Evolutionary conservation across 75 land plant genomes (phyloP).

Genomic region (Ceratopteris richardii): DNA sequence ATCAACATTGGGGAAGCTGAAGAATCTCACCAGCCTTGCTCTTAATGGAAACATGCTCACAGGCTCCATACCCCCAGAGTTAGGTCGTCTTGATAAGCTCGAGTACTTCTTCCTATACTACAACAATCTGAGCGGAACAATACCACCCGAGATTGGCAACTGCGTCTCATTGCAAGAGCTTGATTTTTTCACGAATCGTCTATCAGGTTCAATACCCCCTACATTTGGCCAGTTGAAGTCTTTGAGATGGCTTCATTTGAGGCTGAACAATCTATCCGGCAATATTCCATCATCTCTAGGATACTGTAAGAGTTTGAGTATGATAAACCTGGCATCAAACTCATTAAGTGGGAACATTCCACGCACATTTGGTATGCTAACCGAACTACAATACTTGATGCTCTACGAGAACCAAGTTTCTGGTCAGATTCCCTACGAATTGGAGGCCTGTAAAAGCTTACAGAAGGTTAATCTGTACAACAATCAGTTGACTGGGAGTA

Average conservation of each 20-base stretch:
- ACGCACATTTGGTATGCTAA: conserved; percentile 33
- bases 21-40: conserved; percentile 38
- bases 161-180: conserved; percentile 32
- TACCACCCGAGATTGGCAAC: conserved; percentile 54
- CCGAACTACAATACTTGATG: conserved; percentile 34
- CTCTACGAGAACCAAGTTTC: conserved; percentile 62
- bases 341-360: conserved; percentile 48
- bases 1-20: conserved; percentile 36
- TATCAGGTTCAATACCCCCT: conserved; percentile 43
- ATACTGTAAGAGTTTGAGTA: conserved; percentile 22
- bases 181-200: conserved; percentile 44
- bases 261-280: conserved; percentile 46
- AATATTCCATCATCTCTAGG: conserved; percentile 47
- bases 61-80: conserved; percentile 47
- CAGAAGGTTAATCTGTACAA: conserved; percentile 57
- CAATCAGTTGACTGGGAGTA: conserved; percentile 60
- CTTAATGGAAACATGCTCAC: conserved; percentile 47
- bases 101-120: conserved; percentile 52
- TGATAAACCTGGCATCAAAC: conserved; percentile 56
- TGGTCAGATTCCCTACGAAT: conserved; percentile 46
- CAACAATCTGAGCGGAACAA: conserved; percentile 50
- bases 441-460: conserved; percentile 37
- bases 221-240: conserved; percentile 32
- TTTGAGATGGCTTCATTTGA: conserved; percentile 55
- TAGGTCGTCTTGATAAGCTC: conserved; percentile 50